A percentile compares a stretch with the other conserved stretches of the same genome.
Conservation (phyloP, 1,284 basidiomycete genomes). For the Prillingera fragicola region DNA sequence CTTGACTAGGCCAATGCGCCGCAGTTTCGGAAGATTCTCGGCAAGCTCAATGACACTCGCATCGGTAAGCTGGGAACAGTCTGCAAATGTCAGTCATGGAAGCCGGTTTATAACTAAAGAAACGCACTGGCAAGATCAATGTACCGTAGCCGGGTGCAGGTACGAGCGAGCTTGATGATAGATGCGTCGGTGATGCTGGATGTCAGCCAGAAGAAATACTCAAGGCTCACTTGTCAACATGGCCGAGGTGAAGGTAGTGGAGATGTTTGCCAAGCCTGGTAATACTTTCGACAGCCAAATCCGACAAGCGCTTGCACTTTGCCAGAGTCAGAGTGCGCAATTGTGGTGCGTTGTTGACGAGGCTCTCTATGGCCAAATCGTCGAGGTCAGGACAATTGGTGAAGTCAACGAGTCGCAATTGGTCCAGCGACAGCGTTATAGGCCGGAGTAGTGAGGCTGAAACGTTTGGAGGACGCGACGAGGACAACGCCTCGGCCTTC, state of each 20-base stretch:
- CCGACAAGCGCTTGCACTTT: conserved; percentile 82
- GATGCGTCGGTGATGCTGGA: conserved; percentile 80
- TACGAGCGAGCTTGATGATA: conserved; percentile 73
- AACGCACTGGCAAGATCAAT: conserved; percentile 90
- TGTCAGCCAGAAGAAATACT: background rate
- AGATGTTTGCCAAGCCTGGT: conserved; percentile 82
- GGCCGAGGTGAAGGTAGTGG: conserved; percentile 93
- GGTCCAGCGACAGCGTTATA: conserved; percentile 55
- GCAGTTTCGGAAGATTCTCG: conserved; percentile 73
- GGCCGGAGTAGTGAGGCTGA: conserved; percentile 20
- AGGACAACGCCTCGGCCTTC: conserved; percentile 3
- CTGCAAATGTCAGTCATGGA: conserved; percentile 48
- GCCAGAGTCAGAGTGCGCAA: conserved; percentile 88
- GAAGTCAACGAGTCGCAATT: conserved; percentile 81
- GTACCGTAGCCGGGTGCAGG: conserved; percentile 89
- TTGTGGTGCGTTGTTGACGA: conserved; percentile 79
- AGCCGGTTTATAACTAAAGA: background rate
- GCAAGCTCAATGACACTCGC: conserved; percentile 89
- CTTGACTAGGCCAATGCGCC: conserved; percentile 90
- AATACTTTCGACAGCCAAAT: conserved; percentile 77
- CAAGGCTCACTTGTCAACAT: conserved; percentile 58
- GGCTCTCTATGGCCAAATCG: conserved; percentile 84
- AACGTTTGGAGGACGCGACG: background rate
- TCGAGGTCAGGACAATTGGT: conserved; percentile 77
- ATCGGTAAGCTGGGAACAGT: conserved; percentile 83